phyloP scores from a whole-genome alignment of 495 filamentous ascomycete species.

The Neurospora sp. region DNA sequence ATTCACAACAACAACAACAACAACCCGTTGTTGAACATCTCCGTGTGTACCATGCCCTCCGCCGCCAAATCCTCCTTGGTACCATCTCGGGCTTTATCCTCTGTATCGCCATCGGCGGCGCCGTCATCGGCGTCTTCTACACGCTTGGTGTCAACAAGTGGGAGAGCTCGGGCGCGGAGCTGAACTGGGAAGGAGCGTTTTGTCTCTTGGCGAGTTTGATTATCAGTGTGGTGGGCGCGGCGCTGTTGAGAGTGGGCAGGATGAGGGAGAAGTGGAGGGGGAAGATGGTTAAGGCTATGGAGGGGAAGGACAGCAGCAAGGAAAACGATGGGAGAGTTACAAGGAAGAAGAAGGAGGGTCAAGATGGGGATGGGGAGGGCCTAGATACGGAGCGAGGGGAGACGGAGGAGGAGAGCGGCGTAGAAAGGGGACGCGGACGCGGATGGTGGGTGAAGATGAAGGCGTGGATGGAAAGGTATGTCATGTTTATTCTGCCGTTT shows the following conservation, averaged over 20 bases:
- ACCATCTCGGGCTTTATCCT: conserved; percentile 51
- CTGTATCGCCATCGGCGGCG: conserved; percentile 58
- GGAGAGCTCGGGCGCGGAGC: conserved; percentile 43
- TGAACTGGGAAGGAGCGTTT: conserved; percentile 73
- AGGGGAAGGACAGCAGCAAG: conserved; percentile 31
- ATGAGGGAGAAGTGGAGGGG: conserved; percentile 77
- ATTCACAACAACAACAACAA: not conserved
- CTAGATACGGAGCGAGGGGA: conserved; percentile 14
- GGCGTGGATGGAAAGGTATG: conserved; percentile 62
- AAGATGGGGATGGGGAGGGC: not conserved
- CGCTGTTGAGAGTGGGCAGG: conserved; percentile 72
- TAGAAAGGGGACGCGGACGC: not conserved
- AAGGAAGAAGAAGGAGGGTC: not conserved
- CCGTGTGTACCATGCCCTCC: not conserved
- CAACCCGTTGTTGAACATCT: not conserved
- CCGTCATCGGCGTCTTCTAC: conserved; percentile 75
- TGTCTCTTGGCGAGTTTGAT: conserved; percentile 60
- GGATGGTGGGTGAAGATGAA: conserved; percentile 31
- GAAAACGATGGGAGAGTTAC: not conserved
- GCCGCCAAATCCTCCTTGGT: conserved; percentile 29
- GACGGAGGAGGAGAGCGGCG: not conserved
- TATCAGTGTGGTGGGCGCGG: conserved; percentile 69
- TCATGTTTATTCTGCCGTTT: conserved; percentile 74
- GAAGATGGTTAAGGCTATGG: conserved; percentile 62
- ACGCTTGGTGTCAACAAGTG: conserved; percentile 55